Percentiles rank a stretch among this genome's conserved stretches.
These are phyloP conservation scores for Nowakowskiella sp. DNA, from an alignment of 192 early-diverging fungal genomes.

Conservation along the genomic window DNA sequence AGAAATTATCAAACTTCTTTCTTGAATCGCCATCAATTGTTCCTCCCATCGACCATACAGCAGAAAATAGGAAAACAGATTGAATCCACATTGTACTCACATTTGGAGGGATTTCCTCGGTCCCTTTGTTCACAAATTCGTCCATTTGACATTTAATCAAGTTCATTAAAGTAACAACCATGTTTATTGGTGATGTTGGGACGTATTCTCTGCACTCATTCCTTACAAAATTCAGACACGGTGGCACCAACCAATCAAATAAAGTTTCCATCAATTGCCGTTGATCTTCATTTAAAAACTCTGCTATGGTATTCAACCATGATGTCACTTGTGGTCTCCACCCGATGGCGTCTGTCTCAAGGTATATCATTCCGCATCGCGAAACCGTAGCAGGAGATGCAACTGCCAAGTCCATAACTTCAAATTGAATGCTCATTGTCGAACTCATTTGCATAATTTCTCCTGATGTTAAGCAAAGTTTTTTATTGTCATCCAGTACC, in stretches of 20 bases:
- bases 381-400: slow-evolving; percentile 56
- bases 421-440: slow-evolving; percentile 55
- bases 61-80: slow-evolving; percentile 42
- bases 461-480: slow-evolving; percentile 50
- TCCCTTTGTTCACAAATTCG: slow-evolving; percentile 29
- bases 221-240: slow-evolving; percentile 35
- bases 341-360: slow-evolving; percentile 51
- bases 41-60: slow-evolving; percentile 50
- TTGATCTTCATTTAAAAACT: slow-evolving; percentile 26
- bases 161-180: slow-evolving; percentile 44
- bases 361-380: slow-evolving; percentile 56
- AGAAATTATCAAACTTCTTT: slow-evolving; percentile 48
- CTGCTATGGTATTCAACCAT: slow-evolving; percentile 44
- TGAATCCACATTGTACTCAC: slow-evolving; percentile 41
- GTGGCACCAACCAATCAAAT: slow-evolving; percentile 51
- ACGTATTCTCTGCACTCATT: slow-evolving; percentile 42
- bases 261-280: slow-evolving; percentile 27
- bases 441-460: slow-evolving; percentile 50
- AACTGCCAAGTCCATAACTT: slow-evolving; percentile 52
- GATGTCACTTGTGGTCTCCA: slow-evolving; percentile 46
- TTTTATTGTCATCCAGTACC: slow-evolving; percentile 57
- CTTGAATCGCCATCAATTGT: slow-evolving; percentile 45
- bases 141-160: slow-evolving; percentile 45
- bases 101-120: slow-evolving; percentile 30
- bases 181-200: slow-evolving; percentile 39